phyloP scores from a whole-genome alignment of 257 asterid genomes.

The Catharanthus roseus region DNA sequence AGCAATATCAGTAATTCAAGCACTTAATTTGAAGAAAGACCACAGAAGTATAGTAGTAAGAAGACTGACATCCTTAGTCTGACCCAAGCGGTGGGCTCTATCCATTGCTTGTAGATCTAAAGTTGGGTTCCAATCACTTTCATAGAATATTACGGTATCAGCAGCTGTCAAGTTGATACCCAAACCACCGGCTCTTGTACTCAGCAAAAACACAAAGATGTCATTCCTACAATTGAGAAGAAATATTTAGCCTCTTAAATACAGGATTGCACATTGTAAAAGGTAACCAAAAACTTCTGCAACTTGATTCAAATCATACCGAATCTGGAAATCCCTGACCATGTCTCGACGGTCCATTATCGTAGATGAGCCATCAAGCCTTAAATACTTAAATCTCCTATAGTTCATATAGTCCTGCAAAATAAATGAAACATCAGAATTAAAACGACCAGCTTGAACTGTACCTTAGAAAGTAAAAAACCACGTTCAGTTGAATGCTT shows the following conservation, averaged over 20 bases:
- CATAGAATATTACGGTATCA: constrained; percentile 94
- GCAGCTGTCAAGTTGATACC: constrained; percentile 98
- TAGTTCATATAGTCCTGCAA: constrained; percentile 96
- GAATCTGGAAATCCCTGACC: constrained; percentile 97
- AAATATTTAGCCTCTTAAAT: neutral
- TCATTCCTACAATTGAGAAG: constrained; percentile 51
- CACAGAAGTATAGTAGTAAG: constrained; percentile 8
- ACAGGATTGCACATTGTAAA: neutral
- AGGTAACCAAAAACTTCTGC: neutral
- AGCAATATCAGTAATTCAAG: neutral
- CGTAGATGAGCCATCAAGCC: constrained; percentile 97
- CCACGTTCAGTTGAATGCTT: no score
- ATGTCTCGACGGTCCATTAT: constrained; percentile 94
- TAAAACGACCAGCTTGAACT: neutral
- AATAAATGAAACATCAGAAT: constrained; percentile 13
- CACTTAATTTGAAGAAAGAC: neutral
- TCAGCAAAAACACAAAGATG: constrained; percentile 89
- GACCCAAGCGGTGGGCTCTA: constrained; percentile 97
- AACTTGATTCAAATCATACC: constrained; percentile 41
- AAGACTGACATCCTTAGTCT: constrained; percentile 76
- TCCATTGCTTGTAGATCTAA: constrained; percentile 98
- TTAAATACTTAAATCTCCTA: constrained; percentile 73
- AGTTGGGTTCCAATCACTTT: constrained; percentile 99
- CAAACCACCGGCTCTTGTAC: constrained; percentile 98
- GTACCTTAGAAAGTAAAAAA: no score